Evolutionary conservation across 331 rosid genomes (phyloP).

Genomic region (Prunus yedoensis): DNA sequence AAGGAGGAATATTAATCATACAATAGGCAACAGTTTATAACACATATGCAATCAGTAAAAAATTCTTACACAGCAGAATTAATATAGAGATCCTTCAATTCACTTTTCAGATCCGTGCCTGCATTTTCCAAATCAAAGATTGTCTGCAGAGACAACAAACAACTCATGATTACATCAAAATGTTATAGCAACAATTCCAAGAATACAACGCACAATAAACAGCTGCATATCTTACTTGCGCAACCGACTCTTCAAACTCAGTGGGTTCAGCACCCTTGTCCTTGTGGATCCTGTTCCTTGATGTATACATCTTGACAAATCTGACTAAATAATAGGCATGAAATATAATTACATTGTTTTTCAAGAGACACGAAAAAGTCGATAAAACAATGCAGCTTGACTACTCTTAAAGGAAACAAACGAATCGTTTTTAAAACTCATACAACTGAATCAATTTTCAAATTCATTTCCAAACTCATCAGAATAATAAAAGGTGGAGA

Average conservation of each 20-base stretch:
- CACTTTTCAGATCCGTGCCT: slow-evolving; percentile 87
- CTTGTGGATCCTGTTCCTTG: slow-evolving; percentile 75
- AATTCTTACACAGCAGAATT: slow-evolving; percentile 74
- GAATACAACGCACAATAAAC: not conserved
- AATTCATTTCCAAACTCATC: no score
- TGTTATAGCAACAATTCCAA: not conserved
- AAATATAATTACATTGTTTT: not conserved
- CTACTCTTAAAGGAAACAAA: no score
- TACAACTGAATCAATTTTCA: no score
- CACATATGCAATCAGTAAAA: not conserved
- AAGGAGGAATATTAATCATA: not conserved
- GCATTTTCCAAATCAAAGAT: slow-evolving; percentile 75
- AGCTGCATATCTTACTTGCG: slow-evolving; percentile 44
- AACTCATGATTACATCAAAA: not conserved
- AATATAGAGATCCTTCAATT: slow-evolving; percentile 81
- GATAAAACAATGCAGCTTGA: no score
- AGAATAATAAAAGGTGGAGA: no score
- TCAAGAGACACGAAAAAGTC: not conserved
- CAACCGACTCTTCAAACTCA: slow-evolving; percentile 75
- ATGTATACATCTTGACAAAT: slow-evolving; percentile 61
- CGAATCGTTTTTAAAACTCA: no score
- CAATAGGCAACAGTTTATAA: not conserved
- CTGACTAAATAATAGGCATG: not conserved
- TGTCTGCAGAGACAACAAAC: slow-evolving; percentile 47
- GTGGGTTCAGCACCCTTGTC: slow-evolving; percentile 76